Evolutionary conservation across 495 filamentous ascomycete species (phyloP).

Genomic region (Rhypophila decipiens): DNA sequence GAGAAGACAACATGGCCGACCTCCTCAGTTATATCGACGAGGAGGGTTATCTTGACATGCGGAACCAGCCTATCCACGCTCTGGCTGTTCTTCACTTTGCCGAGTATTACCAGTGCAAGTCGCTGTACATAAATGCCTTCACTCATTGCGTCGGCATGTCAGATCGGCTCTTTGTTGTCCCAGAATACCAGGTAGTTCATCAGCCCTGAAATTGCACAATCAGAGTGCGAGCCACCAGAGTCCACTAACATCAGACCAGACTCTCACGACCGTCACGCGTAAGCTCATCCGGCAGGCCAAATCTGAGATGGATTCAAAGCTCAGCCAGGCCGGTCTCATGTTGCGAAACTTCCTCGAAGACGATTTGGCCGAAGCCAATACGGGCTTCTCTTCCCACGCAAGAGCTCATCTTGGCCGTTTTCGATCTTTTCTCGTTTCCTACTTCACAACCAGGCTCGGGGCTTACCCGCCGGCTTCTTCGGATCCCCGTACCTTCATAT

Average conservation of each 20-base stretch:
- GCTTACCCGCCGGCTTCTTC: constrained; percentile 53
- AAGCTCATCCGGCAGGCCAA: constrained; percentile 54
- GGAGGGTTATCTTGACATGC: constrained; percentile 56
- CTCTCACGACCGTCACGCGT: constrained; percentile 47
- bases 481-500: constrained; percentile 28
- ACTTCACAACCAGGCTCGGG: constrained; percentile 54
- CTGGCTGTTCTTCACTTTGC: constrained; percentile 54
- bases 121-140: constrained; percentile 58
- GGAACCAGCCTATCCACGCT: constrained; percentile 52
- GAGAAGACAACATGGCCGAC: constrained; percentile 43
- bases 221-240: neutral
- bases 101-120: constrained; percentile 49
- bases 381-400: constrained; percentile 46
- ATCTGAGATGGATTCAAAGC: constrained; percentile 55
- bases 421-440: constrained; percentile 53
- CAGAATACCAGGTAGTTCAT: constrained; percentile 49
- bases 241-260: constrained; percentile 31
- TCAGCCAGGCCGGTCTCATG: constrained; percentile 40
- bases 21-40: constrained; percentile 51
- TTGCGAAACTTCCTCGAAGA: constrained; percentile 54
- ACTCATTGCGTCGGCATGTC: constrained; percentile 64
- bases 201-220: neutral
- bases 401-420: constrained; percentile 57
- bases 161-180: constrained; percentile 40
- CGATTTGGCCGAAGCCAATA: constrained; percentile 49